Conservation (phyloP, 1,284 basidiomycete species). For the Leucoagaricus sp. region DNA sequence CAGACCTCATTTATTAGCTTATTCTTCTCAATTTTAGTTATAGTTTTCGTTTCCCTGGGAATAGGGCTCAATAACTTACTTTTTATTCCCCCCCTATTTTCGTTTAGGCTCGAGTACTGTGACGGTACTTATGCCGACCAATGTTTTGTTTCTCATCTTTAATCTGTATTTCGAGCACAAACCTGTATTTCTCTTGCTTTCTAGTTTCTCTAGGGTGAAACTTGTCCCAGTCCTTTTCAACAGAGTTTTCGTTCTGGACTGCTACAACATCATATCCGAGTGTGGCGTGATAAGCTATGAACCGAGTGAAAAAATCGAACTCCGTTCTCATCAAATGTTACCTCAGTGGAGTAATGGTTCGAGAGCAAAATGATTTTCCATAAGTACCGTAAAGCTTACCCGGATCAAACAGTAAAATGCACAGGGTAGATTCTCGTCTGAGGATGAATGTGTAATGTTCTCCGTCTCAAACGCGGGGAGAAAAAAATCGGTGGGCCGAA, state of each 20-base stretch:
- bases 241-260: slow-evolving; percentile 12
- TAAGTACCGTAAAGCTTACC: too few relatives aligned
- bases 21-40: slow-evolving; percentile 7
- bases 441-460: neutral
- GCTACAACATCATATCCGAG: neutral
- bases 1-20: slow-evolving; percentile 6
- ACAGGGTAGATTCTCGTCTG: neutral
- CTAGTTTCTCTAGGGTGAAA: neutral
- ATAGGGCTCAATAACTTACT: slow-evolving; percentile 8
- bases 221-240: neutral
- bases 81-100: slow-evolving; percentile 2
- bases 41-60: slow-evolving; percentile 5
- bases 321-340: neutral
- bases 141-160: slow-evolving; percentile 8
- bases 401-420: neutral
- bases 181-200: neutral
- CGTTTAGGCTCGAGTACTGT: slow-evolving; percentile 12
- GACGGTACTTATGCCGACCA: slow-evolving; percentile 3
- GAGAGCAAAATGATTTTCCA: too few relatives aligned
- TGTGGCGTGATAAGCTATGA: neutral
- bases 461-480: neutral
- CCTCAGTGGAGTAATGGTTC: too few relatives aligned
- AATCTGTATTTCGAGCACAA: neutral
- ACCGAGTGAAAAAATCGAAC: neutral
- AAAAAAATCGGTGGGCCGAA: neutral